Evolutionary conservation across 1,284 basidiomycete genomes (phyloP), one percentile per base, ranked within the genome.

Genomic region (Schizopora paradoxa): DNA sequence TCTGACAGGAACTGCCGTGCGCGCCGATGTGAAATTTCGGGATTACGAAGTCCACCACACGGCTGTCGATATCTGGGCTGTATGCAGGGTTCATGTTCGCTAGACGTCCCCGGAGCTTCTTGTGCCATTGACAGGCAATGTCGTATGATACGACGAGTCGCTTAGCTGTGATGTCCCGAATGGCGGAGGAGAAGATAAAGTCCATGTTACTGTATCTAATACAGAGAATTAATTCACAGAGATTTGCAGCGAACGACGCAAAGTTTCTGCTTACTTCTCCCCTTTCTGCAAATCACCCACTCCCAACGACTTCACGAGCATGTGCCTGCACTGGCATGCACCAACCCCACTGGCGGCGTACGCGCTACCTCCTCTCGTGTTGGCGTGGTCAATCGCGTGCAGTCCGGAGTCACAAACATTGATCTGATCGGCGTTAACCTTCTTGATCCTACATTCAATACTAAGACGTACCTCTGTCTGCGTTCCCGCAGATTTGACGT

Each of bases 121-220:
- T 47, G 31, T 32, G 45, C 50, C 56, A 60, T 47, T 55, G 54
- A 21, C 57, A 60, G 0, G 55, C 51, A 3, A 58, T 59, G 32
- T 59, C 56, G 41, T 59, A 58, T 6, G 47, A 43, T 0, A 51
- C 39, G 18, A 52, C 42, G 27, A 58, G 36, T 10, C 37, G 18
- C 6, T 10, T 18, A 11, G 18, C 21, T 13, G 16, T 14, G n/a
- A 22, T 16, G n/a, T 16, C 41, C 7, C 21, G 11, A 6, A 42
- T 14, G 2, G 50, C 34, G 1, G 51, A 54, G 3, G 41, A 26
- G 26, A 60, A 45, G 2, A 59, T 47, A 26, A 51, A 60, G 31
- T 62, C 58, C 47, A 57, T 59, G 32, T 56, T 59, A 6, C 39
- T 25, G 38, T 58, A 58, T 39, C 58, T 60, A 38, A 11, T n/a